Base-by-base conservation (phyloP, 768 basidiomycete genomes). In the Nidula microcarpa region DNA sequence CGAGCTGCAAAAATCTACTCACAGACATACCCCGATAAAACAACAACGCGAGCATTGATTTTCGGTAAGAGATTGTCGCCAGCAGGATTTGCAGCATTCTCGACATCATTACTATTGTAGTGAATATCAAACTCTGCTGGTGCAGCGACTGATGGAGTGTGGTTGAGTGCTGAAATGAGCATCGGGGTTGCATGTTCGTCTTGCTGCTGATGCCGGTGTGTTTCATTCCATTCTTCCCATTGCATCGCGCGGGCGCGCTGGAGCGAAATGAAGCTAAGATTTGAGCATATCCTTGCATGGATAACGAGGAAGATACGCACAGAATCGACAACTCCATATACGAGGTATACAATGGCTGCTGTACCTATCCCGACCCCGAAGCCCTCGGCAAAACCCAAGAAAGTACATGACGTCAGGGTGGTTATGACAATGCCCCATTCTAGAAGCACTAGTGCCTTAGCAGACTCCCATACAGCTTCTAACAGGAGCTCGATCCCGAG, bases 311-410 rank as follows among this genome's bases (percentile, higher is more conserved):
- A 16, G 6, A n/a, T 34, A 43, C 61, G 4, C 39, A 64, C 63
- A 47, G 64, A 62, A 46, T 65, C 64, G 11, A 61, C 54, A 16
- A 62, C 53, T 5, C 62, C 62, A 23, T 56, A 65, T 3, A 49
- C 43, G 7, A 63, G 43, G 33, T 65, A 59, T 35, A 63, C 60
- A 6, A 55, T 51, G 34, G 55, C 46, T 2, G 64, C 60, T 5
- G 55, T 52, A 4, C 55, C 64, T 34, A 65, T 60, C 2, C 64
- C 64, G n/a, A 62, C 56, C 1, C 62, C 62, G 23, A 65, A 65
- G 33, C 64, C 64, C 44, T 56, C 55, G 17, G 64, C 60, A 33
- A 65, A 65, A 10, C 64, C 64, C 5, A 65, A 39, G 51, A 60
- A 60, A 0, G 62, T 63, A 35, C 64, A 63, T 4, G 54, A 52